Conservation (phyloP, 306 rosid genomes). For the Arachis stenosperma region DNA sequence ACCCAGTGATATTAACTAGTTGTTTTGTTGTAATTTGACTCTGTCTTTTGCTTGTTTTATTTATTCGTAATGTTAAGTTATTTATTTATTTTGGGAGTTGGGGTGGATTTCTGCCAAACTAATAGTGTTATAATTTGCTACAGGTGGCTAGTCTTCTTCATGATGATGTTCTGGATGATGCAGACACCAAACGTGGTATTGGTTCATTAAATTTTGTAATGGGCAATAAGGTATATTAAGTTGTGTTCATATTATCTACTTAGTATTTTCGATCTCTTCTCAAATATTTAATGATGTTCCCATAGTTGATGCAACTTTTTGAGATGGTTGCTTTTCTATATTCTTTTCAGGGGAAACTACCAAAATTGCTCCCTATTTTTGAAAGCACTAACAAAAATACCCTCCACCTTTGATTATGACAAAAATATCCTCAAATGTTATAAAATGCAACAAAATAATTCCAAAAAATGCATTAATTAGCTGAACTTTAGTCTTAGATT, state of each 20-base stretch:
- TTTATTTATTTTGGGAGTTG: too few relatives aligned
- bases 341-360: neutral
- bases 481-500: too few relatives aligned
- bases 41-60: neutral
- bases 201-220: slow-evolving; percentile 79
- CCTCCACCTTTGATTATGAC: too few relatives aligned
- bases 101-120: neutral
- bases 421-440: too few relatives aligned
- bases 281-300: slow-evolving; percentile 32
- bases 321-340: slow-evolving; percentile 20
- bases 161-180: slow-evolving; percentile 98
- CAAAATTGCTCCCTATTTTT: too few relatives aligned
- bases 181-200: slow-evolving; percentile 92
- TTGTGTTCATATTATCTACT: slow-evolving; percentile 25
- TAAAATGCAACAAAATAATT: too few relatives aligned
- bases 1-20: neutral
- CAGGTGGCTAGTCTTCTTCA: slow-evolving; percentile 99
- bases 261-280: slow-evolving; percentile 12
- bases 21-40: neutral
- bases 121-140: slow-evolving; percentile 24
- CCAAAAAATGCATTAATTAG: too few relatives aligned
- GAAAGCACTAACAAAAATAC: too few relatives aligned
- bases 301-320: slow-evolving; percentile 35
- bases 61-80: neutral
- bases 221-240: slow-evolving; percentile 84